Percentiles rank a stretch among this genome's conserved stretches.
Evolutionary conservation across 768 basidiomycete species (phyloP).

Genomic region (Boletus fagicola): DNA sequence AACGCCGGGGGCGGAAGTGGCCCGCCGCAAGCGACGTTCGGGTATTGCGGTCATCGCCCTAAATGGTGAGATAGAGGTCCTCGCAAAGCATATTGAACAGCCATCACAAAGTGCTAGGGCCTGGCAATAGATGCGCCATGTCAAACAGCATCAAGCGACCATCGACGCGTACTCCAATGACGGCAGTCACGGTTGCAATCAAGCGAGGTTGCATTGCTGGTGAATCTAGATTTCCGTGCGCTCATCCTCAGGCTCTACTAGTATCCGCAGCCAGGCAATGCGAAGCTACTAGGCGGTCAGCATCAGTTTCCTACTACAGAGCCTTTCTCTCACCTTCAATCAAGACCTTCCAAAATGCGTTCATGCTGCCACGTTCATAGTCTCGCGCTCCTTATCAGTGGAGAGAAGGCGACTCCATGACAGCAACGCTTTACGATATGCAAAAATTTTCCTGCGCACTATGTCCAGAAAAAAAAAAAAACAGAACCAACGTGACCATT

Average conservation of each 20-base stretch:
- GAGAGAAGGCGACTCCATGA: constrained; percentile 13
- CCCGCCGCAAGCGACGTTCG: constrained; percentile 3
- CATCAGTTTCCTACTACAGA: not conserved
- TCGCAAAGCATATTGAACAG: not conserved
- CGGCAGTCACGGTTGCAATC: constrained; percentile 5
- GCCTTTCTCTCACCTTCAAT: constrained; percentile 9
- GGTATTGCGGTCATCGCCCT: not conserved
- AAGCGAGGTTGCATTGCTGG: not conserved
- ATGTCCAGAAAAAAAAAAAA: constrained; percentile 20
- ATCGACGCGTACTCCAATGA: constrained; percentile 4
- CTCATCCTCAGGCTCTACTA: too few species aligned
- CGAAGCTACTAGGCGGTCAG: not conserved
- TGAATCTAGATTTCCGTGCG: not conserved
- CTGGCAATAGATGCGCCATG: constrained; percentile 7
- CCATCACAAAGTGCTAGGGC: not conserved
- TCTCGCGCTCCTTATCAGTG: constrained; percentile 17
- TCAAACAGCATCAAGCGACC: constrained; percentile 10
- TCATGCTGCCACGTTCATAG: constrained; percentile 22
- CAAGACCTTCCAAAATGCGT: not conserved
- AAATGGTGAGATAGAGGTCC: constrained; percentile 9
- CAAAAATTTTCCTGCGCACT: constrained; percentile 27
- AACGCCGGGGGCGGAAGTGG: not conserved
- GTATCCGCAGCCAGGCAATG: not conserved
- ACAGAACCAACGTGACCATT: constrained; percentile 13
- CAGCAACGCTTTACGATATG: constrained; percentile 24